Percentiles rank a stretch among this genome's conserved stretches.
These are phyloP conservation scores for Metschnikowia koreensis DNA, from an alignment of 805 yeast genomes.

Conservation along the genomic window DNA sequence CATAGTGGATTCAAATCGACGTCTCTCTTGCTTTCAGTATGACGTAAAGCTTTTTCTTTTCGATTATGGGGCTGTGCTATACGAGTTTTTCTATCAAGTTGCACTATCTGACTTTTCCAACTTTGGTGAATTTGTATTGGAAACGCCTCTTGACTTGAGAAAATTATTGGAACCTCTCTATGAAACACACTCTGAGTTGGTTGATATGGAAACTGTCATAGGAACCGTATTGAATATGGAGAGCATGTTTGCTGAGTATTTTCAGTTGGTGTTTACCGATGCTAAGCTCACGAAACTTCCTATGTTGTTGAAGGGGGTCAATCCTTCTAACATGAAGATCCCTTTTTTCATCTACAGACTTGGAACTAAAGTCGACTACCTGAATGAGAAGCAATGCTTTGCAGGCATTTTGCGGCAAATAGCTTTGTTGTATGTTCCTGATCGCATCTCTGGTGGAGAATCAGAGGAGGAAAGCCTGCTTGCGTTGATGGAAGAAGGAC, in stretches of 20 bases:
- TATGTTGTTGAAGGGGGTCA: constrained; percentile 58
- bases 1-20: constrained; percentile 63
- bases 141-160: constrained; percentile 23
- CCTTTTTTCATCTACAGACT: constrained; percentile 65
- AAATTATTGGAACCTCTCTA: constrained; percentile 41
- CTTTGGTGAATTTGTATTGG: constrained; percentile 53
- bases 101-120: constrained; percentile 77
- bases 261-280: constrained; percentile 37
- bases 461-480: constrained; percentile 8
- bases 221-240: constrained; percentile 44
- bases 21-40: constrained; percentile 81
- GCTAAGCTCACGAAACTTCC: constrained; percentile 57
- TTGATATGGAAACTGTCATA: constrained; percentile 17
- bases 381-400: constrained; percentile 66
- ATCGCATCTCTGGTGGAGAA: constrained; percentile 27
- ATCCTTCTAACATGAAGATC: constrained; percentile 62
- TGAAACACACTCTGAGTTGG: constrained; percentile 19
- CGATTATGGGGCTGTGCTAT: constrained; percentile 70
- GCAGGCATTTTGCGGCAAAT: constrained; percentile 63
- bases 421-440: constrained; percentile 74
- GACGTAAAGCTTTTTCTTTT: constrained; percentile 75
- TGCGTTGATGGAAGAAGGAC: constrained; percentile 15
- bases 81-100: constrained; percentile 77
- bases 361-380: constrained; percentile 60
- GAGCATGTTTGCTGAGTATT: constrained; percentile 83